These are phyloP conservation scores for Acacia concinna DNA, from an alignment of 331 rosid species.

Conservation along the genomic window DNA sequence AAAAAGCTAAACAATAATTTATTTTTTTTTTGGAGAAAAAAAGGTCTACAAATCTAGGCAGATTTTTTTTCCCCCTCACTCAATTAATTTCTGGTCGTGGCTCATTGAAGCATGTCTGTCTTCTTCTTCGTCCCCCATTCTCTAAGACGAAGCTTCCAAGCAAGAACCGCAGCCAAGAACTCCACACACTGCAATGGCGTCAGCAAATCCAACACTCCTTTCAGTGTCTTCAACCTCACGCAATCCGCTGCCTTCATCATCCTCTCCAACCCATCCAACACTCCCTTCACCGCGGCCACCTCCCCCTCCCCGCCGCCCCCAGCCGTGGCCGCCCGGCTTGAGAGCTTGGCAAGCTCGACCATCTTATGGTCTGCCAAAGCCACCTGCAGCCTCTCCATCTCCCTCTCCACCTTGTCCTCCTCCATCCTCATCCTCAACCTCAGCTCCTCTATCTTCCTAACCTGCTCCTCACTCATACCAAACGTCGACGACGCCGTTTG, in stretches of 20 bases:
- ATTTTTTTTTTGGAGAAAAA: neutral
- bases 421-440: conserved; percentile 42
- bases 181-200: conserved; percentile 63
- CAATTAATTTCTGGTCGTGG: neutral
- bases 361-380: conserved; percentile 61
- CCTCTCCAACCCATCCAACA: conserved; percentile 55
- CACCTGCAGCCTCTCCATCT: conserved; percentile 67
- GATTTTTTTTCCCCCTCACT: neutral
- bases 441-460: conserved; percentile 36
- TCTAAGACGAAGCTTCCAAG: conserved; percentile 46
- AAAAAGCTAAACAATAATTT: neutral
- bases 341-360: conserved; percentile 42
- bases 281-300: conserved; percentile 41
- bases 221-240: conserved; percentile 65
- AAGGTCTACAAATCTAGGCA: neutral
- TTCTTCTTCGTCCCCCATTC: conserved; percentile 42
- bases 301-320: conserved; percentile 35
- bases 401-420: conserved; percentile 54
- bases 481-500: neutral
- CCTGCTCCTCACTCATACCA: conserved; percentile 26
- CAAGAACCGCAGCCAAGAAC: conserved; percentile 51
- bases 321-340: neutral
- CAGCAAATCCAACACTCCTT: conserved; percentile 62
- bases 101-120: neutral
- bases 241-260: conserved; percentile 77